A percentile compares a stretch with the other conserved stretches of the same genome.
phyloP scores from a whole-genome alignment of 208 protist genomes.

The Porcisia hertigi region DNA sequence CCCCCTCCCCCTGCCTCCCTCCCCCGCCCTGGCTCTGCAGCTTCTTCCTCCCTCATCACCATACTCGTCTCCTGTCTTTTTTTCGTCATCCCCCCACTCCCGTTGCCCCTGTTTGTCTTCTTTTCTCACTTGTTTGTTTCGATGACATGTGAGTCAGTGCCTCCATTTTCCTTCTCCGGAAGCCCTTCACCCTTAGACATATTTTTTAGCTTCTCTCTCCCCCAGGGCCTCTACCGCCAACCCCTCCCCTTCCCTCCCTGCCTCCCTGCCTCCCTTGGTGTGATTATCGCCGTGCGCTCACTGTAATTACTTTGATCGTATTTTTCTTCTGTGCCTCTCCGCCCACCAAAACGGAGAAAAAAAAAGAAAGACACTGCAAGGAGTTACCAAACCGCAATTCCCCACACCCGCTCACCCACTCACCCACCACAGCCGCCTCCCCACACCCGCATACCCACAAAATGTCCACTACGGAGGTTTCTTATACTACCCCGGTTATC shows the following conservation, averaged over 20 bases:
- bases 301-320: too few relatives aligned
- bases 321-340: neutral
- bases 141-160: neutral
- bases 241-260: too few relatives aligned
- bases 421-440: too few relatives aligned
- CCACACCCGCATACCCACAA: neutral
- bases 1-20: neutral
- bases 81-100: neutral
- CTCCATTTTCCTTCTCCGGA: neutral
- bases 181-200: neutral
- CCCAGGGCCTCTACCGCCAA: too few relatives aligned
- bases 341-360: too few relatives aligned
- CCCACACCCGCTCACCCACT: too few relatives aligned
- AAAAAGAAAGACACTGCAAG: too few relatives aligned
- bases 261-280: too few relatives aligned
- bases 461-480: slow-evolving; percentile 4
- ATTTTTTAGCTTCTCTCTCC: neutral
- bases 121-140: neutral
- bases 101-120: neutral
- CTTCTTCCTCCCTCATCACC: neutral
- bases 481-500: slow-evolving; percentile 15
- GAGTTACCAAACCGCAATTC: too few relatives aligned
- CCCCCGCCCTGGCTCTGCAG: neutral
- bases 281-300: too few relatives aligned
- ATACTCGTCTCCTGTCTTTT: neutral